Percentiles rank a stretch among this genome's conserved stretches.
These are phyloP conservation scores for Cavenderia fasciculata DNA, from an alignment of 78 protist genomes.

Conservation along the genomic window DNA sequence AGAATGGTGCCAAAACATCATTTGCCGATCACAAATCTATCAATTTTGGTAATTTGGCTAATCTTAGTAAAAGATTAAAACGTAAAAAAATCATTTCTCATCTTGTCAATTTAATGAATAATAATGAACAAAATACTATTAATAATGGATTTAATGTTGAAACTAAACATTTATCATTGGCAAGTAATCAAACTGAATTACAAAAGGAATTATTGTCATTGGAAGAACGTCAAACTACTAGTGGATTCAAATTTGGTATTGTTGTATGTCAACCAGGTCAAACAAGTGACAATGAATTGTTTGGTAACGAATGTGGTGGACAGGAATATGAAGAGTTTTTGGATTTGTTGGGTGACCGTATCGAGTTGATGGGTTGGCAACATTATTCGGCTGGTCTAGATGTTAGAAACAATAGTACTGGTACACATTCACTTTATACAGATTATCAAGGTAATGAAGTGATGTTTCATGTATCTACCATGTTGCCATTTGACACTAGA, in stretches of 20 bases:
- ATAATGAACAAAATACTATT: no score
- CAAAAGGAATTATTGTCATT: constrained; percentile 54
- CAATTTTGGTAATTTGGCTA: neutral
- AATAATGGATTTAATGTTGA: no score
- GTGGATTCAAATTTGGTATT: constrained; percentile 80
- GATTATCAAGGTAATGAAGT: constrained; percentile 62
- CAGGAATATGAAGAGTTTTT: constrained; percentile 72
- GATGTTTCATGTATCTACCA: constrained; percentile 80
- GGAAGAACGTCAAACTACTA: constrained; percentile 71
- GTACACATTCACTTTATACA: constrained; percentile 75
- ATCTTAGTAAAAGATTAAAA: constrained; percentile 25
- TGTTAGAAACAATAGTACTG: constrained; percentile 70
- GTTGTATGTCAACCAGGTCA: constrained; percentile 70
- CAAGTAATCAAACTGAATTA: constrained; percentile 40
- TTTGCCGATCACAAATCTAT: constrained; percentile 31
- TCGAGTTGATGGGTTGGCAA: constrained; percentile 77
- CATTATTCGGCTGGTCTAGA: constrained; percentile 84
- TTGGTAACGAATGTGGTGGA: constrained; percentile 47
- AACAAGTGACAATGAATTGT: constrained; percentile 40
- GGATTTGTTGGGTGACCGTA: constrained; percentile 61
- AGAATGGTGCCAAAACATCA: constrained; percentile 40
- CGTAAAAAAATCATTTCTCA: constrained; percentile 38
- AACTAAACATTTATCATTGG: constrained; percentile 3
- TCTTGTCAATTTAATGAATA: neutral
- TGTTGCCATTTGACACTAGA: constrained; percentile 53